Evolutionary conservation across 768 basidiomycete genomes (phyloP), one percentile per base, ranked within the genome.

Genomic region (Omphalotus guepiniiformis): DNA sequence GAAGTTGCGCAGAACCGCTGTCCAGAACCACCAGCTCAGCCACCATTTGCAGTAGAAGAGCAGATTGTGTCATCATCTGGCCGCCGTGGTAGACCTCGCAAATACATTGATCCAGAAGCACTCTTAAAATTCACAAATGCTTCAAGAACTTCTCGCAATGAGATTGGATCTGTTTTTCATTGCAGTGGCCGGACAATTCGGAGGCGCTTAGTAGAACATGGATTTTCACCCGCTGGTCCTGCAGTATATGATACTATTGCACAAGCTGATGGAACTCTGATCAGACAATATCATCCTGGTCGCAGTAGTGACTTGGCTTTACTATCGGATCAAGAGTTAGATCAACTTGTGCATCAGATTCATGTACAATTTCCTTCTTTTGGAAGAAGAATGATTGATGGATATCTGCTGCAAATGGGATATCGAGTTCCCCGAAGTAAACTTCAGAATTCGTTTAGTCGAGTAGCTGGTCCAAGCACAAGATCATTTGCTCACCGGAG

Each of bases 371-470:
- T 43, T 43, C 42, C 42, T 12, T 12, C 42, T 19, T 43, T 43
- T 43, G 42, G 42, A 6, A 15, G 42, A 11, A 22, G 29, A 28
- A 43, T 43, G 42, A 27, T 43, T n/a, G 27, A 12, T 28, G 42
- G 42, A 16, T 16, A 30, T 28, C 21, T 43, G 26, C 6, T 12
- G 18, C 18, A 13, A 18, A 3, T 27, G 15, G 42, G 42, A 12
- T 18, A 28, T 6, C 25, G 9, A n/a, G 42, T 43, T 8, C 25
- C 42, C 5, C 6, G 18, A 43, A 5, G 18, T 13, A 6, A 28
- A 21, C 12, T 30, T 11, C 7, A 30, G 7, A 12, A 30, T 11
- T 43, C 42, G 15, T 26, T 28, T 30, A n/a, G 6, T 5, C 42
- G 27, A 5, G 6, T 43, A 15, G 8, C 12, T 28, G 42, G 42